Evolutionary conservation across 148 eudicot species (phyloP).

Genomic region (Pharnaceum exiguum): DNA sequence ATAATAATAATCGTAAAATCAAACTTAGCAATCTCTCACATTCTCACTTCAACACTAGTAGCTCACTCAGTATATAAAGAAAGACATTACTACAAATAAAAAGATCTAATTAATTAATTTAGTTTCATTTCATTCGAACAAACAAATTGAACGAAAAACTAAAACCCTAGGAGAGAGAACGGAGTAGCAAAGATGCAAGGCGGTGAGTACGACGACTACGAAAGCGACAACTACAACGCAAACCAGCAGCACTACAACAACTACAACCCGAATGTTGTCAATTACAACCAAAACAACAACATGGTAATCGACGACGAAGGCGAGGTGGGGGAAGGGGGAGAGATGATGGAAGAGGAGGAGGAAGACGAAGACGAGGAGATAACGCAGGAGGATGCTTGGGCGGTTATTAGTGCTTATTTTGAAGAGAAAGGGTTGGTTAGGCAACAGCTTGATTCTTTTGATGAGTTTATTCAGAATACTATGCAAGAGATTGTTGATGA

Average conservation of each 20-base stretch:
- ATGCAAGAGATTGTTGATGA: constrained; percentile 99
- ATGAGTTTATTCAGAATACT: constrained; percentile 96
- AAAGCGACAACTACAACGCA: constrained; percentile 16
- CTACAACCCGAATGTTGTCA: too few species aligned
- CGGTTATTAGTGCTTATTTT: constrained; percentile 88
- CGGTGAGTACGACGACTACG: constrained; percentile 18
- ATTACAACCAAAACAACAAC: background rate
- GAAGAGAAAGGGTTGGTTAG: constrained; percentile 92
- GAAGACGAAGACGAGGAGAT: constrained; percentile 78
- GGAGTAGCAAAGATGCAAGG: constrained; percentile 8
- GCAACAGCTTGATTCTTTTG: constrained; percentile 90
- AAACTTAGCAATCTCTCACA: too few species aligned
- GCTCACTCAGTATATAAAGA: too few species aligned
- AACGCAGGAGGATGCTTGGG: constrained; percentile 96
- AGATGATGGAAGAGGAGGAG: constrained; percentile 4
- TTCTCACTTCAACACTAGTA: too few species aligned
- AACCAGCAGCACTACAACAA: too few species aligned
- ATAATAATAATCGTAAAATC: too few species aligned
- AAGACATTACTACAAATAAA: too few species aligned
- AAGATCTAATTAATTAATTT: too few species aligned
- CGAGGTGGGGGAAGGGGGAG: background rate
- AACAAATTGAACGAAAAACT: too few species aligned
- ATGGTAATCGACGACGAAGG: background rate
- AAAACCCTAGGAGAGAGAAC: background rate
- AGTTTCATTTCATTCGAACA: too few species aligned